Evolutionary conservation across 2,329 filamentous ascomycete genomes (phyloP).

Genomic region (Eurotiales sp.): DNA sequence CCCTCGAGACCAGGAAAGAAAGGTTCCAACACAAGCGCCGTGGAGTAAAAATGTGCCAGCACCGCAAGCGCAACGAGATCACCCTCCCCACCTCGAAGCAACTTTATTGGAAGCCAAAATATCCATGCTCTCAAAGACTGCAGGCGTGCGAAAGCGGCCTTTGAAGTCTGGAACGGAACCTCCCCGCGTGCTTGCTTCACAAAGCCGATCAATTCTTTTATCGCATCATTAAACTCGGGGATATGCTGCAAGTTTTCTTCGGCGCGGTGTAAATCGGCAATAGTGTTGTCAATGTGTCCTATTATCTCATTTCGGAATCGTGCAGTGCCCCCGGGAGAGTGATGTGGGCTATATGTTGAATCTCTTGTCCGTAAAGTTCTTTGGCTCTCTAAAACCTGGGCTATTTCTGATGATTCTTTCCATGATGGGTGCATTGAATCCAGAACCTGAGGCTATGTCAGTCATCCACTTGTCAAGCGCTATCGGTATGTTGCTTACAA

Average conservation of each 20-base stretch:
- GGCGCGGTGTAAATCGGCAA: slow-evolving; percentile 55
- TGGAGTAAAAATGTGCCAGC: slow-evolving; percentile 86
- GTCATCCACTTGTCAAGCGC: too few relatives aligned
- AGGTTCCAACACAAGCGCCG: slow-evolving; percentile 81
- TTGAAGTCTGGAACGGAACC: slow-evolving; percentile 65
- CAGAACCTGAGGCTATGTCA: slow-evolving; percentile 60
- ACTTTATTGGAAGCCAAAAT: slow-evolving; percentile 88
- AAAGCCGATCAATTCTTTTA: slow-evolving; percentile 68
- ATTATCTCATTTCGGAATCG: slow-evolving; percentile 61
- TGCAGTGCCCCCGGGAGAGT: slow-evolving; percentile 18
- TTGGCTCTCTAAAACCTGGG: slow-evolving; percentile 40
- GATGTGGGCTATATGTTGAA: slow-evolving; percentile 30
- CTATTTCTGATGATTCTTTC: slow-evolving; percentile 76
- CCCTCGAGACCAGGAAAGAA: slow-evolving; percentile 89
- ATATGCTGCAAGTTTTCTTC: slow-evolving; percentile 66
- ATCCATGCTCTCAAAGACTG: slow-evolving; percentile 88
- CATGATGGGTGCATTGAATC: slow-evolving; percentile 80
- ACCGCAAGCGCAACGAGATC: slow-evolving; percentile 77
- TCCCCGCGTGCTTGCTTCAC: slow-evolving; percentile 69
- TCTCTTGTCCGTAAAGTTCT: slow-evolving; percentile 34
- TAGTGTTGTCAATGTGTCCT: slow-evolving; percentile 62
- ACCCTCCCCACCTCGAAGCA: slow-evolving; percentile 70
- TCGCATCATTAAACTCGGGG: slow-evolving; percentile 64
- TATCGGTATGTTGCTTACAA: slow-evolving; percentile 61
- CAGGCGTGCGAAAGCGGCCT: slow-evolving; percentile 84